Percentiles rank a stretch among this genome's conserved stretches.
These are phyloP conservation scores for Tripterygium wilfordii DNA, from an alignment of 177 flowering plant genomes.

Conservation along the genomic window DNA sequence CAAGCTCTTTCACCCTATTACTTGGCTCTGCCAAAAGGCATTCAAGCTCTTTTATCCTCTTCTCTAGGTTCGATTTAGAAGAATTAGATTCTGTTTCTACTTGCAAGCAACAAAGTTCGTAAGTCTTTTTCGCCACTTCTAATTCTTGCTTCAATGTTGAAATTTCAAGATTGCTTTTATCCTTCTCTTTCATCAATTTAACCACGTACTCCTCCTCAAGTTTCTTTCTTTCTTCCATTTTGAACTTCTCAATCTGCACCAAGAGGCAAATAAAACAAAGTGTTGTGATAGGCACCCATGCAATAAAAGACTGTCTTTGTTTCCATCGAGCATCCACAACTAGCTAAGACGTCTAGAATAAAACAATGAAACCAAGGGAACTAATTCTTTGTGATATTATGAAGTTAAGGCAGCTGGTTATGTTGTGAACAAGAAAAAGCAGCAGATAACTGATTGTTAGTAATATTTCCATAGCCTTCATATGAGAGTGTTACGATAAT, in stretches of 20 bases:
- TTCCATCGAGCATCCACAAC: too few species aligned
- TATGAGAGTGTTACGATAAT: too few species aligned
- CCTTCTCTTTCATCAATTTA: slow-evolving; percentile 55
- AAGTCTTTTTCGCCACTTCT: slow-evolving; percentile 37
- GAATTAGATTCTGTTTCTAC: slow-evolving; percentile 41
- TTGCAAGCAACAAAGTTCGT: slow-evolving; percentile 42
- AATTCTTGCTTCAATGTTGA: slow-evolving; percentile 36
- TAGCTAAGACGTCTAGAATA: too few species aligned
- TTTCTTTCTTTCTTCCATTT: slow-evolving; percentile 55
- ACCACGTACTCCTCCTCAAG: slow-evolving; percentile 46
- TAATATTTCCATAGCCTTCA: too few species aligned
- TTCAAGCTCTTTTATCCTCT: slow-evolving; percentile 52
- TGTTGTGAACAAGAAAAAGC: too few species aligned
- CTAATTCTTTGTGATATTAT: too few species aligned
- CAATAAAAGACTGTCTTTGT: too few species aligned
- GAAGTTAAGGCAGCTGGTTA: too few species aligned
- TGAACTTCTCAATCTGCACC: slow-evolving; percentile 20
- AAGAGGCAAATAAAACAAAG: not conserved
- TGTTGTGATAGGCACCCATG: too few species aligned
- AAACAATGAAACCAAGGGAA: too few species aligned
- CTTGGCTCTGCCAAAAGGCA: slow-evolving; percentile 44
- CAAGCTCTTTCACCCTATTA: too few species aligned
- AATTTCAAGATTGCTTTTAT: slow-evolving; percentile 33
- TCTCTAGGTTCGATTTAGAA: slow-evolving; percentile 30
- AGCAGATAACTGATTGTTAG: too few species aligned